A percentile compares a stretch with the other conserved stretches of the same genome.
These are phyloP conservation scores for Fomitopsis serialis DNA, from an alignment of 768 basidiomycete species.

Conservation along the genomic window DNA sequence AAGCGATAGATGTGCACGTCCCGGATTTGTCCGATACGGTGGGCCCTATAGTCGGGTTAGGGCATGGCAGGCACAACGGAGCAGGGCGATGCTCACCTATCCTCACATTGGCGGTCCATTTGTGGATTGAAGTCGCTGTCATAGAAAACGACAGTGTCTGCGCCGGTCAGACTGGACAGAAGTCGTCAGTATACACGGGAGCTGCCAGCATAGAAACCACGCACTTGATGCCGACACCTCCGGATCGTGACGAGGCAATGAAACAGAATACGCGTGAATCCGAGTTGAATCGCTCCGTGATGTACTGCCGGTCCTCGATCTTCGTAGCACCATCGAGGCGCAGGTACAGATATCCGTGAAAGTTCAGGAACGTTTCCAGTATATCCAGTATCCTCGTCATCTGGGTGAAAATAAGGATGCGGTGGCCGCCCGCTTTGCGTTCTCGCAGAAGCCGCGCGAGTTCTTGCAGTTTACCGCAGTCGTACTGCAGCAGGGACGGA, in stretches of 20 bases:
- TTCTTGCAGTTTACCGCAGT: conserved; percentile 92
- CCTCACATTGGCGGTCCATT: conserved; percentile 97
- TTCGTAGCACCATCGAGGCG: conserved; percentile 94
- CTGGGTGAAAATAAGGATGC: conserved; percentile 92
- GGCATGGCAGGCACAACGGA: background rate
- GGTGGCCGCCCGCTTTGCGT: conserved; percentile 83
- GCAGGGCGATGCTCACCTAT: conserved; percentile 47
- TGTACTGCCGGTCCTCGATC: conserved; percentile 89
- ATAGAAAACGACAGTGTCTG: conserved; percentile 96
- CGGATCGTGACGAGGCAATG: conserved; percentile 75
- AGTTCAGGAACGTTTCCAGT: conserved; percentile 87
- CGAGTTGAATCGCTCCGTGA: conserved; percentile 83
- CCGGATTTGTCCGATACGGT: conserved; percentile 96
- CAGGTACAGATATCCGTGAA: conserved; percentile 90
- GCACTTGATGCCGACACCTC: conserved; percentile 93
- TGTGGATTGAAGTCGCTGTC: conserved; percentile 97
- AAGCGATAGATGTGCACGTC: conserved; percentile 97
- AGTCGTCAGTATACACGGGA: conserved; percentile 13
- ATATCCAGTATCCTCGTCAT: conserved; percentile 96
- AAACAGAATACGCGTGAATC: conserved; percentile 81
- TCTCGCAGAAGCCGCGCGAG: conserved; percentile 75
- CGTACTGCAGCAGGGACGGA: conserved; percentile 83
- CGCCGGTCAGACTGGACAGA: conserved; percentile 61
- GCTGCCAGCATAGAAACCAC: conserved; percentile 18
- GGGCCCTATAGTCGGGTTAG: conserved; percentile 50